Percentiles rank a stretch among this genome's conserved stretches.
Evolutionary conservation across 2,329 filamentous ascomycete species (phyloP).

Genomic region (Cercospora brassicicola): DNA sequence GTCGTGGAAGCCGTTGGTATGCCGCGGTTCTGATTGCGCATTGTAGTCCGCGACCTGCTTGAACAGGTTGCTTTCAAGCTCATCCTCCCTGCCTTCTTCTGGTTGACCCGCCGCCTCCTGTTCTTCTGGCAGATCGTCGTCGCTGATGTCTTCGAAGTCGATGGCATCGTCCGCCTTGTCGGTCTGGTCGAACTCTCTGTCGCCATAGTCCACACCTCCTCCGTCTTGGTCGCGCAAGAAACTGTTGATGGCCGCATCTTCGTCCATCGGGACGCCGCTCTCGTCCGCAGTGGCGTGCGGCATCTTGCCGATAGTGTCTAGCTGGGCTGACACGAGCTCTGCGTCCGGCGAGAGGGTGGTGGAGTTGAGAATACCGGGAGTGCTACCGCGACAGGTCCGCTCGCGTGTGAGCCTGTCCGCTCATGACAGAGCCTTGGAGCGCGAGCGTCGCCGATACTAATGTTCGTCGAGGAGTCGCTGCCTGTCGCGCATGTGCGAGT

Average conservation of each 20-base stretch:
- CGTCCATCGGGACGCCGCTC: conserved; percentile 22
- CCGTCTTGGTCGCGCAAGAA: conserved; percentile 34
- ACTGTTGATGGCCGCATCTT: conserved; percentile 35
- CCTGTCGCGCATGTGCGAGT: not conserved
- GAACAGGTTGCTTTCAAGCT: conserved; percentile 16
- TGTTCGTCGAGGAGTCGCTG: not conserved
- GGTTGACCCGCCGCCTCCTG: conserved; percentile 50
- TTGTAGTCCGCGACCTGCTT: conserved; percentile 17
- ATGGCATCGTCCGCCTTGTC: conserved; percentile 91
- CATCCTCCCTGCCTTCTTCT: conserved; percentile 24
- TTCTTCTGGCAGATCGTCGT: conserved; percentile 86
- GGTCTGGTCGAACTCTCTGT: conserved; percentile 47
- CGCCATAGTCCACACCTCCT: conserved; percentile 28
- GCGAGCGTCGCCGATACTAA: not conserved
- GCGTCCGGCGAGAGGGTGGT: not conserved
- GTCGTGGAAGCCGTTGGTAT: conserved; percentile 28
- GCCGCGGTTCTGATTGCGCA: conserved; percentile 15
- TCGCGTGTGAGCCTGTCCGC: conserved; percentile 5
- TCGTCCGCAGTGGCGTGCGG: conserved; percentile 41
- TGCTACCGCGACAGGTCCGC: conserved; percentile 5
- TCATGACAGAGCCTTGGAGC: conserved; percentile 6
- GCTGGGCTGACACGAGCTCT: not conserved
- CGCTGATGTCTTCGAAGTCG: conserved; percentile 87
- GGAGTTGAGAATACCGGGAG: not conserved
- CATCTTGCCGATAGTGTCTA: conserved; percentile 31